Base-by-base conservation (phyloP, 176 grass and related monocot species). In the Avena atlantica region DNA sequence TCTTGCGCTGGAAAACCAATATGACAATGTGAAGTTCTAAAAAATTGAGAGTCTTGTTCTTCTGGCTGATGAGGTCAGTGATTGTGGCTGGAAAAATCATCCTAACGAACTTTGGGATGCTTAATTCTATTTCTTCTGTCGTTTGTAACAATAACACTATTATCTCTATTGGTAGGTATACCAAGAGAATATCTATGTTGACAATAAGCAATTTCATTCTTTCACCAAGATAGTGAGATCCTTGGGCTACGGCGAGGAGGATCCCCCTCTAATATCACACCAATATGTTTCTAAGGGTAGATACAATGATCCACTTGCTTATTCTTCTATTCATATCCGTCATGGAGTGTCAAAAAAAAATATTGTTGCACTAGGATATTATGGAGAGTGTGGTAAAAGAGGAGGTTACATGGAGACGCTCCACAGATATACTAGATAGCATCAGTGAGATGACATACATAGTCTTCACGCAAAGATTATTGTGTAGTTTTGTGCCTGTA, bases 381-480 rank as follows among this genome's bases (percentile, higher is more conserved):
- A 97, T 78, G 97, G 94, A 78, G 97, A 99, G 87, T 99, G 97
- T 92, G 92, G 94, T 37, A 99, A 99, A 90, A 91, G 97, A 88
- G 94, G 97, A 51, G 97, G 97, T 68, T 99, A 99, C 91, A 90
- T 99, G 83, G 97, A 99, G 84, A 89, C 88, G 82, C 85, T 84
- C 83, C 88, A 15, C 94, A 99, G 81, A 95, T 99, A 42, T 42
- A 6, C 40, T 7, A 42, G 0, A 6, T 42, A 42, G 40, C 40
- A 42, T 42, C 40, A 42, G 6, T 42, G 40, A 42, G 5, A 3
- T 40, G 31, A 34, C 31, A 34, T 34, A 34, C 31, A 34, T 34
- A 34, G 31, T 34, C 31, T 34, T 34, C 31, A 34, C 31, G 4
- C 31, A 34, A 34, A 34, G 2, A 34, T 34, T 34, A 34, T 34